Conservation (phyloP, 2,329 filamentous ascomycete species). For the Hypoxylon sp. region DNA sequence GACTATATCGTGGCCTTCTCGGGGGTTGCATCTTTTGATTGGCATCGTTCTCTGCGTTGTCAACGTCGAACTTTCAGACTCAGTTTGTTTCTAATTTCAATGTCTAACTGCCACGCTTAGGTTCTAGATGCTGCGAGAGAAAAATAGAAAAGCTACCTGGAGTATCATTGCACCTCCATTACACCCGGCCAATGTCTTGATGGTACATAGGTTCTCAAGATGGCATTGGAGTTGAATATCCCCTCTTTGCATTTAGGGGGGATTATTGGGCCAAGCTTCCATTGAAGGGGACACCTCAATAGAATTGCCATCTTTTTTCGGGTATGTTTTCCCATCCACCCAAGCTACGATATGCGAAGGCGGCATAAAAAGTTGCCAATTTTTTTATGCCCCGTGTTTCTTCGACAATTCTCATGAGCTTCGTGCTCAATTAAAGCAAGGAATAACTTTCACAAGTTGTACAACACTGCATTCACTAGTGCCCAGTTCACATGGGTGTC, state of each 20-base stretch:
- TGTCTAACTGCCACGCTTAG: slow-evolving; percentile 41
- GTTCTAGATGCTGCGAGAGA: slow-evolving; percentile 45
- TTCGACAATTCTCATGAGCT: slow-evolving; percentile 28
- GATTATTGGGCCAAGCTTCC: slow-evolving; percentile 40
- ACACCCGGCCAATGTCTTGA: slow-evolving; percentile 34
- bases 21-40: slow-evolving; percentile 33
- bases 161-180: slow-evolving; percentile 41
- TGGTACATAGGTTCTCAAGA: slow-evolving; percentile 16
- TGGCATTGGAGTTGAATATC: slow-evolving; percentile 32
- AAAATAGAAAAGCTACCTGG: slow-evolving; percentile 36
- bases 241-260: slow-evolving; percentile 36
- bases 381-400: slow-evolving; percentile 43
- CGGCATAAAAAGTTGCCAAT: slow-evolving; percentile 31
- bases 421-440: slow-evolving; percentile 32
- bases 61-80: slow-evolving; percentile 33
- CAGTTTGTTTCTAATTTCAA: slow-evolving; percentile 43
- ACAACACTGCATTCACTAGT: slow-evolving; percentile 39
- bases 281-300: slow-evolving; percentile 28
- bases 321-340: slow-evolving; percentile 39
- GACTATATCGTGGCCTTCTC: slow-evolving; percentile 26
- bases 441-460: slow-evolving; percentile 36
- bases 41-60: slow-evolving; percentile 41
- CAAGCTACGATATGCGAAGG: slow-evolving; percentile 31
- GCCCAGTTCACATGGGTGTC: slow-evolving; percentile 45
- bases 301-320: slow-evolving; percentile 38